A percentile compares a stretch with the other conserved stretches of the same genome.
phyloP scores from a whole-genome alignment of 1,139 yeast genomes.

The Taphrina communis region DNA sequence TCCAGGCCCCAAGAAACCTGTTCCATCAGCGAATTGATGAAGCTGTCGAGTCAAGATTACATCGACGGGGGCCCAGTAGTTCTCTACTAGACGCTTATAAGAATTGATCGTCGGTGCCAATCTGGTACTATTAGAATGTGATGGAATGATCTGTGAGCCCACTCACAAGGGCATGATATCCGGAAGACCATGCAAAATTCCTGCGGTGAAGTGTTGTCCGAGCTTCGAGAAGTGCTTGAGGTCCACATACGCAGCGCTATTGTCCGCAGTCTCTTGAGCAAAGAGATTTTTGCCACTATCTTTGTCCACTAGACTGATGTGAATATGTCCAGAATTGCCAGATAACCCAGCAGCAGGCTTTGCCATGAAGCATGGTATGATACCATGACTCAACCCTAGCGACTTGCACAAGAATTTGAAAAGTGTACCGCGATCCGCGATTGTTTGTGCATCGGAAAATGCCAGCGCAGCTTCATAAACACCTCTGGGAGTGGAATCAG shows the following conservation, averaged over 20 bases:
- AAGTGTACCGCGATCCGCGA: conserved; percentile 52
- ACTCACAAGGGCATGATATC: conserved; percentile 52
- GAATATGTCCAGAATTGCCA: conserved; percentile 54
- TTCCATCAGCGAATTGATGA: not conserved
- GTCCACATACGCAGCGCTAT: conserved; percentile 50
- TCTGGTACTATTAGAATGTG: not conserved
- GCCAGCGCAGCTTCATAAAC: conserved; percentile 54
- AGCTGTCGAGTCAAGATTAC: conserved; percentile 43
- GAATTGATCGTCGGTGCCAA: conserved; percentile 51
- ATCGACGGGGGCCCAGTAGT: conserved; percentile 54
- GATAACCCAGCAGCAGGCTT: conserved; percentile 53
- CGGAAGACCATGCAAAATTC: conserved; percentile 51
- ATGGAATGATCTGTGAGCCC: not conserved
- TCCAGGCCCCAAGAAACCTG: conserved; percentile 52
- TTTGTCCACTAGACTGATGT: conserved; percentile 50
- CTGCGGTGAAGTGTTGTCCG: conserved; percentile 53
- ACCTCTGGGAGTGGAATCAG: conserved; percentile 45
- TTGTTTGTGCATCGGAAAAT: conserved; percentile 49
- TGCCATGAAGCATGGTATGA: conserved; percentile 54
- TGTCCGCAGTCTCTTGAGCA: conserved; percentile 49
- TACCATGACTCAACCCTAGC: conserved; percentile 49
- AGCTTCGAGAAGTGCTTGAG: conserved; percentile 49
- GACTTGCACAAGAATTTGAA: conserved; percentile 52
- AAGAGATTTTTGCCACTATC: conserved; percentile 50
- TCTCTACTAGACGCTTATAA: conserved; percentile 53